phyloP scores from a whole-genome alignment of 306 rosid species.

The Rubus idaeus region DNA sequence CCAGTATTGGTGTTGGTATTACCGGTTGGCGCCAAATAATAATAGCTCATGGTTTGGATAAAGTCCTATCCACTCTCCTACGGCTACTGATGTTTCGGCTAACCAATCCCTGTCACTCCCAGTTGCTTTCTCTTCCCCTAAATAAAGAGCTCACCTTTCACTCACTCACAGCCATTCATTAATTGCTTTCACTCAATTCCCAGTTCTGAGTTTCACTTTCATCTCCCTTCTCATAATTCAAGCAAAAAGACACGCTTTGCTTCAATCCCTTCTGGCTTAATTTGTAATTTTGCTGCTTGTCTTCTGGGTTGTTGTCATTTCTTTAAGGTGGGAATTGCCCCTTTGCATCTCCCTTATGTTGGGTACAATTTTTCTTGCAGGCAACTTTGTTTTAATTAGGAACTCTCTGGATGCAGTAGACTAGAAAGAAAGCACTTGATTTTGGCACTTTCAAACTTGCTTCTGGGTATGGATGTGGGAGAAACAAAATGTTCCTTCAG shows the following conservation, averaged over 20 bases:
- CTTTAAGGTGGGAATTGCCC: slow-evolving; percentile 17
- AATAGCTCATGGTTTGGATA: slow-evolving; percentile 7
- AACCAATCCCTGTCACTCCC: not conserved
- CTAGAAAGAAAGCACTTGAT: not conserved
- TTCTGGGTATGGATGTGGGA: slow-evolving; percentile 42
- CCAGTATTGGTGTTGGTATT: not conserved
- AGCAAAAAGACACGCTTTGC: not conserved
- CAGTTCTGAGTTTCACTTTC: slow-evolving; percentile 9
- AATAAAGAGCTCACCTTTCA: not conserved
- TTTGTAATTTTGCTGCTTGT: slow-evolving; percentile 7
- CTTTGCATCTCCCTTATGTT: not conserved
- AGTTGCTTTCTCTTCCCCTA: not conserved
- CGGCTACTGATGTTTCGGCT: slow-evolving; percentile 14
- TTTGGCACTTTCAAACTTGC: slow-evolving; percentile 5
- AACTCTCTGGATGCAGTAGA: not conserved
- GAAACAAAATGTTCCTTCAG: slow-evolving; percentile 50
- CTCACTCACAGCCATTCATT: not conserved
- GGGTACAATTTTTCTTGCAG: not conserved
- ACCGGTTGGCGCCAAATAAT: slow-evolving; percentile 40
- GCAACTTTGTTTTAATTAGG: not conserved
- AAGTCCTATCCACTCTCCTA: slow-evolving; percentile 11
- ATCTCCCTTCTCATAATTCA: slow-evolving; percentile 1
- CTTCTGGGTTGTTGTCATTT: slow-evolving; percentile 15
- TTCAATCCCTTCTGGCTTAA: not conserved
- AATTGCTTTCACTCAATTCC: not conserved